phyloP scores from a whole-genome alignment of 352 stramenopile genomes.

The Phytophthora citricola region DNA sequence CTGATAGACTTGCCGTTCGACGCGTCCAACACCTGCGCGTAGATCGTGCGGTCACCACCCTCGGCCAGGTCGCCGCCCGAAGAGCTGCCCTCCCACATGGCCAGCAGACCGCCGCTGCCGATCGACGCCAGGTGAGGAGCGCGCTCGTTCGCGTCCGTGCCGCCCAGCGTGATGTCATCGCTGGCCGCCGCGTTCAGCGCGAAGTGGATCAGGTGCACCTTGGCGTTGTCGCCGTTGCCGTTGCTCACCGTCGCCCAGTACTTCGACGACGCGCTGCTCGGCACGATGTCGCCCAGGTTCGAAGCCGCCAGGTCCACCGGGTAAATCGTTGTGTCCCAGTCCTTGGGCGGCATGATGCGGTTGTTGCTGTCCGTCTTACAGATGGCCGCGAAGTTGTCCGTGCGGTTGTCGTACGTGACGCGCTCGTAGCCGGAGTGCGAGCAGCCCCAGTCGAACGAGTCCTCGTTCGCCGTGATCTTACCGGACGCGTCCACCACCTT shows the following conservation, averaged over 20 bases:
- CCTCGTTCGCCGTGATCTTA: conserved; percentile 38
- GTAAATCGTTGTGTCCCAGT: conserved; percentile 59
- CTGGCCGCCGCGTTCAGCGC: conserved; percentile 45
- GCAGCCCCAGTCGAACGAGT: conserved; percentile 64
- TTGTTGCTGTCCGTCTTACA: conserved; percentile 77
- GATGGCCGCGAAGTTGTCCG: conserved; percentile 49
- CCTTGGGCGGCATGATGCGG: conserved; percentile 65
- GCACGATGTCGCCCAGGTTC: conserved; percentile 63
- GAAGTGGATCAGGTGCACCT: conserved; percentile 66
- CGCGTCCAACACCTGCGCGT: conserved; percentile 53
- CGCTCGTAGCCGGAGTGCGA: conserved; percentile 69
- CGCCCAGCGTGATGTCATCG: conserved; percentile 57
- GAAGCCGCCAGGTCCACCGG: conserved; percentile 51
- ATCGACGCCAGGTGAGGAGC: conserved; percentile 53
- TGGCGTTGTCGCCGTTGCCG: conserved; percentile 39
- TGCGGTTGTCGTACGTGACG: conserved; percentile 58
- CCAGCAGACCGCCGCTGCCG: conserved; percentile 48
- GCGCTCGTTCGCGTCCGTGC: conserved; percentile 57
- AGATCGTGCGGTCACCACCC: conserved; percentile 39
- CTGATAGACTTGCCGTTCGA: conserved; percentile 30
- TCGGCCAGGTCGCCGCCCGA: conserved; percentile 41
- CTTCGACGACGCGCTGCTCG: conserved; percentile 30
- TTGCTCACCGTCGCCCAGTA: conserved; percentile 72
- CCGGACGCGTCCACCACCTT: conserved; percentile 50
- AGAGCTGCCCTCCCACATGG: conserved; percentile 55